Evolutionary conservation across 2,329 filamentous ascomycete genomes (phyloP), one percentile per base, ranked within the genome.

Genomic region (Scytalidium sp.): DNA sequence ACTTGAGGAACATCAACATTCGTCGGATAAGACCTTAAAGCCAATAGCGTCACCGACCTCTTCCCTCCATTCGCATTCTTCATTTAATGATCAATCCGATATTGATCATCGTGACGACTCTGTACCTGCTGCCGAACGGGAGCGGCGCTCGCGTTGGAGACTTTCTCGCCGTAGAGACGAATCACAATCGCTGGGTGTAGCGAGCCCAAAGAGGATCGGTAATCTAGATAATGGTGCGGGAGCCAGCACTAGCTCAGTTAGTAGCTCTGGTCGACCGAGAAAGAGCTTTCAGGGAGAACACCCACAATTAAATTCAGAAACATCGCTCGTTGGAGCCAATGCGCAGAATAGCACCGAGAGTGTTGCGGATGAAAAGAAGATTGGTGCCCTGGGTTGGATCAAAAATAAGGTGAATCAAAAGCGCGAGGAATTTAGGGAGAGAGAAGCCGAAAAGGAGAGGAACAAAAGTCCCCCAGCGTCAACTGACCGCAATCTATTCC

Each of bases 71-170:
- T 81, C 80, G 1, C 78, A 78, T 42, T 81, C 80, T 1, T 83
- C 80, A 2, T 82, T 84, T 56, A 94, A 93, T 20, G 91, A 95
- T 57, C 83, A 85, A 19, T 96, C 90, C 0, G 91, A 96, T 63
- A 65, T 84, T 23, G 91, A 96, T 54, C 84, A 87, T 53, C 67
- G 78, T 9, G 88, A 91, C 22, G 87, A 90, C 25, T 59, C 68
- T 1, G 60, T 64, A 6, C 54, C 58, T 27, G 61, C 66, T 19
- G 74, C 81, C 13, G 84, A 87, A 47, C 84, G 88, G 47, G 88
- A 84, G 67, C 87, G 85, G 61, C 82, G 79, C 50, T 83, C 87
- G 22, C 81, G 80, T 73, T 90, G 90, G 73, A 76, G 91, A 46
- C 87, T 90, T 17, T 84, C 84, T 19, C 78, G 77, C 48, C 83